Evolutionary conservation across 441 rosid genomes (phyloP).

Genomic region (Melastoma candidum): DNA sequence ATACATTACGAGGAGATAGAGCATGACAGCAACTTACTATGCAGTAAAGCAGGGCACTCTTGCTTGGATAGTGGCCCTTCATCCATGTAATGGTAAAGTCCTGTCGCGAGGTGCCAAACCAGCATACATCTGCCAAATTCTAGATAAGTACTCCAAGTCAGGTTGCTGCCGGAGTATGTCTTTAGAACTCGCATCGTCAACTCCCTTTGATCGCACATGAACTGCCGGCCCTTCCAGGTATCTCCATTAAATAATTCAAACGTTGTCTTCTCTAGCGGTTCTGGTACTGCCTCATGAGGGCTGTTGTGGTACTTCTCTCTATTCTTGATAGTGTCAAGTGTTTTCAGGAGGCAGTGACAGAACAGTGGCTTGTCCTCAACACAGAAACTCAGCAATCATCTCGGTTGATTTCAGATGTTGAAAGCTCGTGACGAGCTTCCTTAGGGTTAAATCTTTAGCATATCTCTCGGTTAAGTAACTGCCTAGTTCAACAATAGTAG

Average conservation of each 20-base stretch:
- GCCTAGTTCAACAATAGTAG: slow-evolving; percentile 15
- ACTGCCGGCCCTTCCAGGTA: too few relatives aligned
- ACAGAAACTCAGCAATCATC: slow-evolving; percentile 17
- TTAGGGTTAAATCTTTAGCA: neutral
- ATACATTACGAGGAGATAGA: slow-evolving; percentile 23
- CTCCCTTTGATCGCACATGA: too few relatives aligned
- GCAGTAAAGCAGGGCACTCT: fast-evolving
- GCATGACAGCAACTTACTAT: slow-evolving; percentile 19
- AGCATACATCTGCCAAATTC: slow-evolving; percentile 31
- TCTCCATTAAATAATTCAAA: too few relatives aligned
- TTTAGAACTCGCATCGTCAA: too few relatives aligned
- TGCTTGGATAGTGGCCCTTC: neutral
- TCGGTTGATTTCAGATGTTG: neutral
- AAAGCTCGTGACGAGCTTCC: neutral
- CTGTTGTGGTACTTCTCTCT: neutral
- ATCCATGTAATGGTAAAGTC: slow-evolving; percentile 9
- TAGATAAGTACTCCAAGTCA: slow-evolving; percentile 9
- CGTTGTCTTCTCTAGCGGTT: neutral
- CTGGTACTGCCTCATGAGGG: neutral
- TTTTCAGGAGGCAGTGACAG: neutral
- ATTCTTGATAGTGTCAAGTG: neutral
- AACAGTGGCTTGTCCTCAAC: neutral
- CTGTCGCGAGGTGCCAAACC: slow-evolving; percentile 37
- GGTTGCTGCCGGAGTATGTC: neutral
- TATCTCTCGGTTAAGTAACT: neutral